phyloP scores from a whole-genome alignment of 208 protist genomes.

The Acanthamoeba sp. region DNA sequence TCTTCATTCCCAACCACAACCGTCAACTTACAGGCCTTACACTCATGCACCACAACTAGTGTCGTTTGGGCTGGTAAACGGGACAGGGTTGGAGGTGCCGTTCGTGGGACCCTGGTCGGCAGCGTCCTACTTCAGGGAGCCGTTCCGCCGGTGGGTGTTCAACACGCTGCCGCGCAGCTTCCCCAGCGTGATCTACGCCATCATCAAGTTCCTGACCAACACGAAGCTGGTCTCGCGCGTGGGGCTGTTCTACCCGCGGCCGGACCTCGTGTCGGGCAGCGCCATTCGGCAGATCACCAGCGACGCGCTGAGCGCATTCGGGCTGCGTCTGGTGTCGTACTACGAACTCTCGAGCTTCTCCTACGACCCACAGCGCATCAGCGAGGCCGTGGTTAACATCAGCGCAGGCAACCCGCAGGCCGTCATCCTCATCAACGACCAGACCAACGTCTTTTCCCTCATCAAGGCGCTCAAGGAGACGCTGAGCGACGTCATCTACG shows the following conservation, averaged over 20 bases:
- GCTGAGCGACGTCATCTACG: slow-evolving; percentile 6
- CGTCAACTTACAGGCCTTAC: background rate
- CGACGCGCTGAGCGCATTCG: background rate
- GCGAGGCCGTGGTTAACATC: background rate
- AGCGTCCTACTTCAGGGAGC: background rate
- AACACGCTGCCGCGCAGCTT: slow-evolving; percentile 32
- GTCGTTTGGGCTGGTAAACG: background rate
- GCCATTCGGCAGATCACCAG: background rate
- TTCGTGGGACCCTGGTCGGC: slow-evolving; percentile 16
- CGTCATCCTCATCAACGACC: background rate
- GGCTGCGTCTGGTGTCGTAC: background rate
- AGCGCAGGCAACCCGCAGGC: background rate
- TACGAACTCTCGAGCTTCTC: background rate
- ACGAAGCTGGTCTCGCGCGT: background rate
- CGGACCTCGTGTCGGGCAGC: background rate
- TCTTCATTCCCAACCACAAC: no score
- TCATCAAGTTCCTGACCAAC: slow-evolving; percentile 2
- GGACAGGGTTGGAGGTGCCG: background rate
- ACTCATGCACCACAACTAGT: background rate
- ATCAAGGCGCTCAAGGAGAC: background rate
- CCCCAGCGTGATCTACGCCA: background rate
- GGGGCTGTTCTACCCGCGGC: background rate
- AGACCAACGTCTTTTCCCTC: background rate
- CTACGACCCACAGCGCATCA: background rate
- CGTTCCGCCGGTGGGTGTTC: slow-evolving; percentile 12